A percentile compares a stretch with the other conserved stretches of the same genome.
Evolutionary conservation across 768 basidiomycete species (phyloP).

Genomic region (Trametes elegans): DNA sequence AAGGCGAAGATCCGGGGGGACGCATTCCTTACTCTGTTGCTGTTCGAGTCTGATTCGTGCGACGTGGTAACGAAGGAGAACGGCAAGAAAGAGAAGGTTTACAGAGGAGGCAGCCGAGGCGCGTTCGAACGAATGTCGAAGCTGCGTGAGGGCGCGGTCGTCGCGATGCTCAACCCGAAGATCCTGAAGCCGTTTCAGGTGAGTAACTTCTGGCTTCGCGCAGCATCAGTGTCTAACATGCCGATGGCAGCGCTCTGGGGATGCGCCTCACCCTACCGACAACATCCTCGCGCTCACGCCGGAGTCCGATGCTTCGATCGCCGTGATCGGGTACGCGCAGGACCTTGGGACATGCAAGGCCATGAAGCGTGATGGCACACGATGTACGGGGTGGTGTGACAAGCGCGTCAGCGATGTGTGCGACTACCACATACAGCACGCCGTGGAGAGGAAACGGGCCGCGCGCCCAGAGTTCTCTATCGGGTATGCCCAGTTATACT

Average conservation of each 20-base stretch:
- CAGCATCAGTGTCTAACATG: background rate
- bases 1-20: constrained; percentile 72
- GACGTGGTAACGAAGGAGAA: constrained; percentile 55
- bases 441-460: constrained; percentile 71
- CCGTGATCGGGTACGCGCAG: constrained; percentile 79
- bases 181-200: constrained; percentile 88
- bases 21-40: constrained; percentile 74
- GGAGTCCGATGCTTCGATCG: constrained; percentile 72
- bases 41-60: constrained; percentile 84
- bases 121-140: constrained; percentile 89
- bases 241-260: constrained; percentile 40
- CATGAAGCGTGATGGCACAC: constrained; percentile 71
- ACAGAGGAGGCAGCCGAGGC: constrained; percentile 87
- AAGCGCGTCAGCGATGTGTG: constrained; percentile 84
- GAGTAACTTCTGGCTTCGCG: constrained; percentile 17
- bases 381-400: constrained; percentile 90
- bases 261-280: constrained; percentile 69
- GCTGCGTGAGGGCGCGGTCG: constrained; percentile 83
- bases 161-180: constrained; percentile 85
- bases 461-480: constrained; percentile 82
- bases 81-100: constrained; percentile 58
- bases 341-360: constrained; percentile 88
- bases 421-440: constrained; percentile 86
- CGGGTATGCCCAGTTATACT: constrained; percentile 58
- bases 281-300: constrained; percentile 90